Conservation (phyloP, 176 grass and related monocot genomes). For the Oryza rufipogon region DNA sequence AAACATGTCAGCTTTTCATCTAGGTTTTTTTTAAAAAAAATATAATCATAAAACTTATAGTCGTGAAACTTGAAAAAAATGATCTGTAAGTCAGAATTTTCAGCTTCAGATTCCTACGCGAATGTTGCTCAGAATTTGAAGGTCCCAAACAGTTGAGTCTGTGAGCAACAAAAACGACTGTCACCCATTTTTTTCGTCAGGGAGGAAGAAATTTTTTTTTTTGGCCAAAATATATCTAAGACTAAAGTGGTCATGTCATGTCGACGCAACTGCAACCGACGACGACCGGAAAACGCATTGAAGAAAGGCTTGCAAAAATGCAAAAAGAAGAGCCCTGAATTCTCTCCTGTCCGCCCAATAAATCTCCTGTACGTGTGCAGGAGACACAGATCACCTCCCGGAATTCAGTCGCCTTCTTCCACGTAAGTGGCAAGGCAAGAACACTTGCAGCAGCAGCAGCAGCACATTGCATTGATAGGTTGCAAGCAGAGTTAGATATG, state of each 20-base stretch:
- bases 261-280: background rate
- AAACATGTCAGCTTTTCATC: no score
- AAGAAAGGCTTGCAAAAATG: background rate
- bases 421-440: background rate
- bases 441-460: background rate
- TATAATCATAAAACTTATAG: no score
- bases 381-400: background rate
- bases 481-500: background rate
- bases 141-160: background rate
- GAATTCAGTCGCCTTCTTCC: conserved; percentile 1
- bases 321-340: background rate
- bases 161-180: background rate
- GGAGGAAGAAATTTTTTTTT: background rate
- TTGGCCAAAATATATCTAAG: background rate
- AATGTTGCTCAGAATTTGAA: no score
- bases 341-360: background rate
- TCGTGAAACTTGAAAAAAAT: no score
- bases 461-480: background rate
- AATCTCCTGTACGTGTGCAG: background rate
- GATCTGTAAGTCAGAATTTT: no score
- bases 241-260: background rate
- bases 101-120: no score
- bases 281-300: background rate
- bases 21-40: no score
- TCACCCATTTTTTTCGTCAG: background rate